phyloP scores from a whole-genome alignment of 2,329 filamentous ascomycete genomes.

The Xylaria multiplex region DNA sequence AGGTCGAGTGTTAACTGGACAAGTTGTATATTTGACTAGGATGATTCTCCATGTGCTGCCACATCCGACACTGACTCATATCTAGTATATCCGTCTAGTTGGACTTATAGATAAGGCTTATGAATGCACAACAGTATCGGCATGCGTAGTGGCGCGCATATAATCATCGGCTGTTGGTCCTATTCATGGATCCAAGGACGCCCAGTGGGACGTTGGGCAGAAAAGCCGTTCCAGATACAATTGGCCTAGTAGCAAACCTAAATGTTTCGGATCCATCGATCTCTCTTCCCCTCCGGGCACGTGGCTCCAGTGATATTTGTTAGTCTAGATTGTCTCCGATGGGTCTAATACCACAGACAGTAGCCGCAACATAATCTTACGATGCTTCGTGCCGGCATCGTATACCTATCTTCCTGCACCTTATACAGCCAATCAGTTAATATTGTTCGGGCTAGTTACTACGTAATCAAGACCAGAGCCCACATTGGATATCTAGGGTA shows the following conservation, averaged over 20 bases:
- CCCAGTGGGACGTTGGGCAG: slow-evolving; percentile 51
- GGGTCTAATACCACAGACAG: slow-evolving; percentile 33
- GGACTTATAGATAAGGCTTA: slow-evolving; percentile 31
- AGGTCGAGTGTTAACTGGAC: background rate
- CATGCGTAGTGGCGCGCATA: slow-evolving; percentile 38
- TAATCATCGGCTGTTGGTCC: slow-evolving; percentile 46
- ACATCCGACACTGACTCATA: slow-evolving; percentile 29
- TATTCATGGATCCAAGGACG: slow-evolving; percentile 29
- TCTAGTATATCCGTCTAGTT: slow-evolving; percentile 23
- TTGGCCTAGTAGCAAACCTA: slow-evolving; percentile 22
- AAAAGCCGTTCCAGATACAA: slow-evolving; percentile 43
- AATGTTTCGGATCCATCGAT: slow-evolving; percentile 34
- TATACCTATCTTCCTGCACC: slow-evolving; percentile 20
- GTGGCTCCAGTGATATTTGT: slow-evolving; percentile 52
- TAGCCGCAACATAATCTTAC: slow-evolving; percentile 23
- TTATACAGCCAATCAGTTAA: slow-evolving; percentile 14
- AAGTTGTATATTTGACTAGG: slow-evolving; percentile 17
- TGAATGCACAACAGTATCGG: slow-evolving; percentile 31
- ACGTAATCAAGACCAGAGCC: slow-evolving; percentile 34
- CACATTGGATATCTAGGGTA: slow-evolving; percentile 32
- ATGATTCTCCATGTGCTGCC: slow-evolving; percentile 18
- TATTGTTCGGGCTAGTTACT: slow-evolving; percentile 1
- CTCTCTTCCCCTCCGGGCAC: slow-evolving; percentile 45
- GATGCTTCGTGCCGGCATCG: slow-evolving; percentile 18
- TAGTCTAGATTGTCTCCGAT: slow-evolving; percentile 26